Conservation (phyloP, 768 basidiomycete species). For the Vararia minispora region DNA sequence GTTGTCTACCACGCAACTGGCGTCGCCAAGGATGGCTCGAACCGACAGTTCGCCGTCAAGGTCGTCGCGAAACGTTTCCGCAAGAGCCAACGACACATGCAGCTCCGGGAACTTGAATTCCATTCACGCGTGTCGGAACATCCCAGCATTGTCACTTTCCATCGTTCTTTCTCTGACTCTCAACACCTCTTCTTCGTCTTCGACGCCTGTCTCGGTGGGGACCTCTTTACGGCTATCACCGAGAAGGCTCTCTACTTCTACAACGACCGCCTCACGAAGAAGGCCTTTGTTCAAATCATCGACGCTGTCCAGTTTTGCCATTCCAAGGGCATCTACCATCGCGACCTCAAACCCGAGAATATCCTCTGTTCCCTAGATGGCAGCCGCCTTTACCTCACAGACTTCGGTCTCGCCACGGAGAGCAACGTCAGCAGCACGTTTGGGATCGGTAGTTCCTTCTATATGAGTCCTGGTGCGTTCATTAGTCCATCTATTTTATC, state of each 20-base stretch:
- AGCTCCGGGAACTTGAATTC: conserved; percentile 3
- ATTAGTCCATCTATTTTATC: background rate
- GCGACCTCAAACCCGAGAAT: conserved; percentile 43
- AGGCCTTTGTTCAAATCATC: conserved; percentile 36
- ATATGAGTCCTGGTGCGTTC: conserved; percentile 24
- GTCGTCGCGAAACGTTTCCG: background rate
- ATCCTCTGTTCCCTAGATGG: conserved; percentile 31
- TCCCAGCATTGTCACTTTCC: conserved; percentile 8
- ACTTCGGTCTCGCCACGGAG: conserved; percentile 32
- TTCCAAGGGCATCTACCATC: conserved; percentile 34
- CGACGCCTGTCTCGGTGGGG: conserved; percentile 21
- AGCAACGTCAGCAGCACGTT: conserved; percentile 12
- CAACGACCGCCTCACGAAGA: conserved; percentile 31
- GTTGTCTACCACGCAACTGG: conserved; percentile 1
- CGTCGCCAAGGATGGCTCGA: background rate
- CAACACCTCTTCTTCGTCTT: conserved; percentile 18
- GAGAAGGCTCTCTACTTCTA: conserved; percentile 23
- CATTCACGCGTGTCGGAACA: conserved; percentile 3
- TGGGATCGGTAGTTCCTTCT: conserved; percentile 21
- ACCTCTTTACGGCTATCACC: conserved; percentile 32
- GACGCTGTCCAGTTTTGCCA: conserved; percentile 38
- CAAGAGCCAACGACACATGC: too few species aligned
- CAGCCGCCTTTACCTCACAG: conserved; percentile 28
- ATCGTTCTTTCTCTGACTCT: conserved; percentile 2
- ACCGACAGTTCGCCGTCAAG: conserved; percentile 2